Evolutionary conservation across 179 eudicot species (phyloP).

Genomic region (Drosera spatulata): DNA sequence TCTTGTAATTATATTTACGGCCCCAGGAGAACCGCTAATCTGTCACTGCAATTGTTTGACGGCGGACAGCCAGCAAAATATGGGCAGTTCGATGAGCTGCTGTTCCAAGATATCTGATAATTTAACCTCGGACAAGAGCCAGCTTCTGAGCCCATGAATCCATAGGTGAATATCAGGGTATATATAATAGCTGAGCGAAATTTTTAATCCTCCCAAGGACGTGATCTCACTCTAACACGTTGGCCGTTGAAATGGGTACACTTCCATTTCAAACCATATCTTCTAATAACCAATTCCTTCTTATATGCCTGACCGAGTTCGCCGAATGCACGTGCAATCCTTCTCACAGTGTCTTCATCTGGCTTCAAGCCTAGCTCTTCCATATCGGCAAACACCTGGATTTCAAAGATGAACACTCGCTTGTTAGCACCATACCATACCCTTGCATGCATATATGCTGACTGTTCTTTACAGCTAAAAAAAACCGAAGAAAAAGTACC

Average conservation of each 20-base stretch:
- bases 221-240: slow-evolving; percentile 50
- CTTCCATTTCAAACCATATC: slow-evolving; percentile 68
- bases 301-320: slow-evolving; percentile 55
- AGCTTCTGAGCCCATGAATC: no score
- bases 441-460: no score
- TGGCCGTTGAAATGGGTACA: slow-evolving; percentile 82
- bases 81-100: no score
- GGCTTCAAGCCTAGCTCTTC: slow-evolving; percentile 91
- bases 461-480: background rate
- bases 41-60: no score
- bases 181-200: no score
- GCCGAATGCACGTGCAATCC: slow-evolving; percentile 59
- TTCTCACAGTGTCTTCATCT: slow-evolving; percentile 74
- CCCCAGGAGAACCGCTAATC: no score
- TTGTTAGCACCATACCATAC: background rate
- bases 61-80: no score
- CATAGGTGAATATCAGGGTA: no score
- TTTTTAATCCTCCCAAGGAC: slow-evolving; percentile 18
- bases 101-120: no score
- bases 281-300: slow-evolving; percentile 35
- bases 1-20: no score
- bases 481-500: slow-evolving; percentile 23
- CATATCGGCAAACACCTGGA: slow-evolving; percentile 90
- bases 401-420: background rate
- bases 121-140: no score